These are phyloP conservation scores for Fusarium siculi DNA, from an alignment of 2,329 filamentous ascomycete genomes.

Conservation along the genomic window DNA sequence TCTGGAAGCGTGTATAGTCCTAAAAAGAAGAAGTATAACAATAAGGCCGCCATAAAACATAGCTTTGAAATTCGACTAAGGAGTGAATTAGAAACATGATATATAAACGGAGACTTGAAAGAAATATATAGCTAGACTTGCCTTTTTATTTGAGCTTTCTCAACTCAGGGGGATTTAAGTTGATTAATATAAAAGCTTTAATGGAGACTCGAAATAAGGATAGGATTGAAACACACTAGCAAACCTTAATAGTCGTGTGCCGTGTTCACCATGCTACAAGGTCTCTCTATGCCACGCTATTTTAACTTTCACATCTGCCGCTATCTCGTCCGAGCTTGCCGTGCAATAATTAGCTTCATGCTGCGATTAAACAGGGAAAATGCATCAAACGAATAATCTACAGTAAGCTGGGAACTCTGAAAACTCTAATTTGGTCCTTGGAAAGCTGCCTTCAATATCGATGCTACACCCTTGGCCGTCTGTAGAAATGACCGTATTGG, in stretches of 20 bases:
- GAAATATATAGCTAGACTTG: not conserved
- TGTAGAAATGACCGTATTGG: rapidly evolving
- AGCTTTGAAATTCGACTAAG: rapidly evolving
- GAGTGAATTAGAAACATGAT: too few relatives aligned
- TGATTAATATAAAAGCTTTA: not conserved
- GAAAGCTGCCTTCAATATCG: rapidly evolving
- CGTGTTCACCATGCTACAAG: rapidly evolving
- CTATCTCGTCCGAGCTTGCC: not conserved
- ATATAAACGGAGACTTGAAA: not conserved
- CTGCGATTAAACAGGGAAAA: rapidly evolving
- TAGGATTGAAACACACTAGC: not conserved
- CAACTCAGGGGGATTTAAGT: not conserved
- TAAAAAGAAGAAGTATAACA: not conserved
- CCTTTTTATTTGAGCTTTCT: not conserved
- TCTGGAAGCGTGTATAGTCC: not conserved
- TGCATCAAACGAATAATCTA: rapidly evolving
- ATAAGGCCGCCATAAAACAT: rapidly evolving
- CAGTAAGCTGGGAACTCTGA: not conserved
- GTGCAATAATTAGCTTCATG: not conserved
- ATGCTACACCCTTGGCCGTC: rapidly evolving
- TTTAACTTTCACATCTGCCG: not conserved
- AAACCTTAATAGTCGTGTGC: not conserved
- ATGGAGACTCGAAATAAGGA: too few relatives aligned
- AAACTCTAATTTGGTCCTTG: not conserved
- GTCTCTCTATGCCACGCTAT: rapidly evolving